Evolutionary conservation across 106 monocot genomes (phyloP).

Genomic region (Dioscorea alata): DNA sequence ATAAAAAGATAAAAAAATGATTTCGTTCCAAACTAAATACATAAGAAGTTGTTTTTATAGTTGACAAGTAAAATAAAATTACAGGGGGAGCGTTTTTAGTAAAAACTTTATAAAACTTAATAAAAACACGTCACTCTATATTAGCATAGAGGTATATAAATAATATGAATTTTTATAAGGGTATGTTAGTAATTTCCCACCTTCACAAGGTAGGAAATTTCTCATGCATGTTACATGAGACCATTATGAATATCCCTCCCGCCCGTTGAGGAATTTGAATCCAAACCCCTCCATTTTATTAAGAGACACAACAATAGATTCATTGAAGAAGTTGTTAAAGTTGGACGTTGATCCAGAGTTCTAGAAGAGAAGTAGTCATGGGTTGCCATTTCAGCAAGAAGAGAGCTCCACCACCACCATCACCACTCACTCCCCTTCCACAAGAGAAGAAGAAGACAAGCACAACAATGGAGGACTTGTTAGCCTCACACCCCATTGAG

Average conservation of each 20-base stretch:
- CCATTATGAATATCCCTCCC: not conserved
- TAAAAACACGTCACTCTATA: not conserved
- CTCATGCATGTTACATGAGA: not conserved
- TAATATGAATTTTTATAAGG: too few relatives aligned
- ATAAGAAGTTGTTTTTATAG: not conserved
- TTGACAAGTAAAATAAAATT: not conserved
- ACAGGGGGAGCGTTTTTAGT: too few relatives aligned
- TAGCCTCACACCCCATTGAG: conserved; percentile 1
- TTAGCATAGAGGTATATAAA: not conserved
- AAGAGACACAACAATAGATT: not conserved
- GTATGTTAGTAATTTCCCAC: not conserved
- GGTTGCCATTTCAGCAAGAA: conserved; percentile 9
- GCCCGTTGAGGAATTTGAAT: not conserved
- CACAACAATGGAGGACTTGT: conserved; percentile 11
- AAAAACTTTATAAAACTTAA: conserved; percentile 14
- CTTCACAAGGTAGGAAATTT: not conserved
- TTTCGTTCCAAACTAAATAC: too few relatives aligned
- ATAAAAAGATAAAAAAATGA: too few relatives aligned
- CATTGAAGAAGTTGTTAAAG: not conserved
- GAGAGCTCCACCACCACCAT: not conserved
- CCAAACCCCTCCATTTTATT: not conserved
- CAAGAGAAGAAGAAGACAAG: not conserved
- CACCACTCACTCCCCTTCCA: not conserved
- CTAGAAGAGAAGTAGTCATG: not conserved
- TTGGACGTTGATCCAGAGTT: not conserved